A percentile compares a stretch with the other conserved stretches of the same genome.
Conservation (phyloP, 2,329 filamentous ascomycete genomes). For the Colletotrichum sp. region DNA sequence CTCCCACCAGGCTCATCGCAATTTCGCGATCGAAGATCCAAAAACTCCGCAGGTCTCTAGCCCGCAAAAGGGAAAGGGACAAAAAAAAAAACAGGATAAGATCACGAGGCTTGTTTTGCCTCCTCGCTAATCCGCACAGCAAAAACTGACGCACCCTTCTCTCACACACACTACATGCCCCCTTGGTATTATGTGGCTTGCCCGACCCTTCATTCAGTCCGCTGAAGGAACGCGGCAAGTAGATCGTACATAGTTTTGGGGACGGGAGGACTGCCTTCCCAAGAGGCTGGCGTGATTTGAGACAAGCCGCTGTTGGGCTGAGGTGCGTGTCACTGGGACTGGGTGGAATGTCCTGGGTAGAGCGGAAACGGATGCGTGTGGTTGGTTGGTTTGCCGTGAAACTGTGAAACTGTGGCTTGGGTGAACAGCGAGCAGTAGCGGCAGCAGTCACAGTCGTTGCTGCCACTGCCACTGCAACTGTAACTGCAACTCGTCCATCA, state of each 20-base stretch:
- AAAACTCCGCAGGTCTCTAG: conserved; percentile 1
- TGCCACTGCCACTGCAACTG: background rate
- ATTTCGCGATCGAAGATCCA: conserved; percentile 17
- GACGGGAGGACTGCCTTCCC: background rate
- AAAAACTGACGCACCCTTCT: background rate
- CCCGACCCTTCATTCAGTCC: background rate
- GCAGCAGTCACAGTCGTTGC: background rate
- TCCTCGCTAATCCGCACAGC: background rate
- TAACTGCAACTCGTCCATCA: background rate
- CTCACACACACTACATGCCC: background rate
- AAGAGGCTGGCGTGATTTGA: background rate
- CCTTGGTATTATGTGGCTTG: background rate
- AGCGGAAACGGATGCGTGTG: background rate
- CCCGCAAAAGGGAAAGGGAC: background rate
- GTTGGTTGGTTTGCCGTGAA: background rate
- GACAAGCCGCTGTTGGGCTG: background rate
- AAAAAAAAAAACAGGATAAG: background rate
- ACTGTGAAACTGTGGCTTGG: background rate
- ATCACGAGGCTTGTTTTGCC: background rate
- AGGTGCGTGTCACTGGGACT: background rate
- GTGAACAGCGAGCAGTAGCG: background rate
- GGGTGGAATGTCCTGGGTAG: background rate
- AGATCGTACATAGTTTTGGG: background rate
- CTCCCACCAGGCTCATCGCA: conserved; percentile 10
- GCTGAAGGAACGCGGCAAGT: conserved; percentile 7